Evolutionary conservation across 2,329 filamentous ascomycete genomes (phyloP).

Genomic region (Diplocarpon mali): DNA sequence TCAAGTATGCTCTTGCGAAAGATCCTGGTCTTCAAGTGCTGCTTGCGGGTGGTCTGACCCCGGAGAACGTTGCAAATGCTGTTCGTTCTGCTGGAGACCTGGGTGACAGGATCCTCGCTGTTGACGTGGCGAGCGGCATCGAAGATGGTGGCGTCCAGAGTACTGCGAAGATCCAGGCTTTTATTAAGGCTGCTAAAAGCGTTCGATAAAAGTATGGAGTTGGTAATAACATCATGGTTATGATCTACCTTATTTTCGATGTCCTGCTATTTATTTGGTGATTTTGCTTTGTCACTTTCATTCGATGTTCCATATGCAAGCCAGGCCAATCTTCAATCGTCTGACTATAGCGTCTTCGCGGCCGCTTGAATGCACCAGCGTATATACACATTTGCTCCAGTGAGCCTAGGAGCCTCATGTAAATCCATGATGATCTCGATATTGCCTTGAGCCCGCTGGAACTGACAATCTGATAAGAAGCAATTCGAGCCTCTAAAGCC

Average conservation of each 20-base stretch:
- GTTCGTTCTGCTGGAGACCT: conserved; percentile 52
- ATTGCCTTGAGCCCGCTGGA: too few species aligned
- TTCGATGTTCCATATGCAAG: too few species aligned
- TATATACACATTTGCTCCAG: too few species aligned
- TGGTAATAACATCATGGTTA: neutral
- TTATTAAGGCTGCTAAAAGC: conserved; percentile 63
- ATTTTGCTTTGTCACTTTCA: too few species aligned
- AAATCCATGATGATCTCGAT: too few species aligned
- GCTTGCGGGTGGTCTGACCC: conserved; percentile 74
- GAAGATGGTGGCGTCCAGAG: conserved; percentile 76
- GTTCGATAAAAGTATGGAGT: conserved; percentile 14
- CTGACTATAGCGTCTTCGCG: too few species aligned
- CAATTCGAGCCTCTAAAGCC: too few species aligned
- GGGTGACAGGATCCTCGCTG: conserved; percentile 57
- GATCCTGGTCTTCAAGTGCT: conserved; percentile 66
- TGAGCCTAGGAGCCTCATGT: too few species aligned
- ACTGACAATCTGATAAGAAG: too few species aligned
- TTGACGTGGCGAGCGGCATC: conserved; percentile 92
- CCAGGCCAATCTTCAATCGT: too few species aligned
- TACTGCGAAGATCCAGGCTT: conserved; percentile 67
- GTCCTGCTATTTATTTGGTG: too few species aligned
- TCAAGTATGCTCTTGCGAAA: conserved; percentile 52
- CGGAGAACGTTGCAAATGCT: conserved; percentile 62
- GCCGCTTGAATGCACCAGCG: too few species aligned
- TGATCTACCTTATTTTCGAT: neutral